Evolutionary conservation across 2,329 filamentous ascomycete species (phyloP).

Genomic region (Aurifilum marmelostoma): DNA sequence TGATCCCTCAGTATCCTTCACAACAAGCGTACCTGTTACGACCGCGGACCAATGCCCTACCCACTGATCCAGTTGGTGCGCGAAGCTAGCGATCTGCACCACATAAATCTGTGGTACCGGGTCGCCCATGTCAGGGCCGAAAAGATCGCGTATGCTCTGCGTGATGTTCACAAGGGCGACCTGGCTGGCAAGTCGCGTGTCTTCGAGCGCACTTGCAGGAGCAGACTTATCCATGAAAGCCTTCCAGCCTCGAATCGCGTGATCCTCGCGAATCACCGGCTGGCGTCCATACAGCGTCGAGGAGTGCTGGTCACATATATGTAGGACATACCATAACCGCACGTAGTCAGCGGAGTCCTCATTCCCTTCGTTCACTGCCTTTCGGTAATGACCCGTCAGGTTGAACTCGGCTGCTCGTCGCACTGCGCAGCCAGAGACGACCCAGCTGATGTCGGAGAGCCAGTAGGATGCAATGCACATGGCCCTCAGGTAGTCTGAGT

Average conservation of each 20-base stretch:
- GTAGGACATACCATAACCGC: conserved; percentile 65
- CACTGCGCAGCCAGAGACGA: conserved; percentile 20
- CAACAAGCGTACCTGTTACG: not conserved
- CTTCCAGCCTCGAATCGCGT: not conserved
- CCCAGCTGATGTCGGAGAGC: conserved; percentile 24
- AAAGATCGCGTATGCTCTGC: not conserved
- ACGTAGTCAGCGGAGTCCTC: conserved; percentile 56
- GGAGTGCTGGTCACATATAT: conserved; percentile 65
- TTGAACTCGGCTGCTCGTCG: conserved; percentile 8
- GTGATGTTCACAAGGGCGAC: not conserved
- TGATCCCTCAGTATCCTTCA: not conserved
- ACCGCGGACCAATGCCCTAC: not conserved
- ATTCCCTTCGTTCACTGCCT: conserved; percentile 26
- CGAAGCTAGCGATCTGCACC: not conserved
- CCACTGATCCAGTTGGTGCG: not conserved
- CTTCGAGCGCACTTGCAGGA: not conserved
- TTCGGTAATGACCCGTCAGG: not conserved
- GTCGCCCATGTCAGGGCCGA: not conserved
- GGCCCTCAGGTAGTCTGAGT: conserved; percentile 17
- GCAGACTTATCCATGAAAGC: not conserved
- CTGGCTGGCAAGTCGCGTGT: not conserved
- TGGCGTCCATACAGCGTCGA: conserved; percentile 64
- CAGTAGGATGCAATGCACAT: conserved; percentile 26
- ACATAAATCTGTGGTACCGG: not conserved
- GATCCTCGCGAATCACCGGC: conserved; percentile 52